phyloP scores from a whole-genome alignment of 306 rosid species.

The Inga leiocalycina region DNA sequence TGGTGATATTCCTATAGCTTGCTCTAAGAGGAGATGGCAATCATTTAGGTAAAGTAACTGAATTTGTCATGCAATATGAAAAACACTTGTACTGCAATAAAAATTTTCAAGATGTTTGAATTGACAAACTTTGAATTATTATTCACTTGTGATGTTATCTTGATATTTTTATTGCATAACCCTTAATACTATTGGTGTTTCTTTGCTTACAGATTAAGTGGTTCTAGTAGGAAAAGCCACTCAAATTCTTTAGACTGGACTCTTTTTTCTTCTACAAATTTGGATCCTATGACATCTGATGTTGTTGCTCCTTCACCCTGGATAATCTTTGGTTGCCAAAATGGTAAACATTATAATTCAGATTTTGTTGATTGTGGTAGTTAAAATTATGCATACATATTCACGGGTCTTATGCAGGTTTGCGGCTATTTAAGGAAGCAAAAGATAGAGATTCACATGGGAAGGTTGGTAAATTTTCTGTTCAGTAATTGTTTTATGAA shows the following conservation, averaged over 20 bases:
- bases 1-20: slow-evolving; percentile 55
- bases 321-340: slow-evolving; percentile 95
- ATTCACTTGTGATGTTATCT: slow-evolving; percentile 6
- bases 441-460: slow-evolving; percentile 74
- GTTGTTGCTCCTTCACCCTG: slow-evolving; percentile 95
- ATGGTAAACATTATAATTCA: slow-evolving; percentile 58
- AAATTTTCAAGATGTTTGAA: background rate
- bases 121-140: background rate
- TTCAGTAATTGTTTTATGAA: slow-evolving; percentile 29
- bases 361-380: slow-evolving; percentile 30
- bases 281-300: slow-evolving; percentile 67
- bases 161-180: background rate
- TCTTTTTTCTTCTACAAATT: slow-evolving; percentile 48
- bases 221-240: slow-evolving; percentile 48
- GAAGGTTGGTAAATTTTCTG: slow-evolving; percentile 52
- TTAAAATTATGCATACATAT: slow-evolving; percentile 17
- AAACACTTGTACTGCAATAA: slow-evolving; percentile 11
- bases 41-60: slow-evolving; percentile 62
- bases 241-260: slow-evolving; percentile 67
- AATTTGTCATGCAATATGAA: background rate
- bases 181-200: slow-evolving; percentile 18
- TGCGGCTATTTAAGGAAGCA: slow-evolving; percentile 88
- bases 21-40: slow-evolving; percentile 68
- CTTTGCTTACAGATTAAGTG: slow-evolving; percentile 58
- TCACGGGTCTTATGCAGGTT: slow-evolving; percentile 55